Conservation (phyloP, 1,284 basidiomycete genomes). For the Ganoderma multipileum region DNA sequence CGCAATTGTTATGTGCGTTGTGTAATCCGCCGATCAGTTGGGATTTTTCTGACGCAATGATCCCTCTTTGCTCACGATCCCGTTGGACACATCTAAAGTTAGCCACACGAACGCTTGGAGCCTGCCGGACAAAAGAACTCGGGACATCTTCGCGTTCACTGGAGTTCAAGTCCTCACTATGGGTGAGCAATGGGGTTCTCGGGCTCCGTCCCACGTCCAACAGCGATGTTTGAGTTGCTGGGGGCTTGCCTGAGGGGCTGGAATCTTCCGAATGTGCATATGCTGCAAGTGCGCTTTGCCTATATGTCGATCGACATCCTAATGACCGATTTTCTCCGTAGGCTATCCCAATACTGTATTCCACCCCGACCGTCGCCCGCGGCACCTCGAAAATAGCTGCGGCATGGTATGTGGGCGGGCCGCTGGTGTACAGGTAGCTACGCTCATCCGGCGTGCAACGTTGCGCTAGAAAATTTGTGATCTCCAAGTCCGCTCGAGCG, state of each 20-base stretch:
- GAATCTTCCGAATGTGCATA: neutral
- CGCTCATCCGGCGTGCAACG: neutral
- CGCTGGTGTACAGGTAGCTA: neutral
- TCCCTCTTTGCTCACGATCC: neutral
- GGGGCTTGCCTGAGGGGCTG: neutral
- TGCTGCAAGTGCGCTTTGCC: neutral
- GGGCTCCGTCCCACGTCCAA: neutral
- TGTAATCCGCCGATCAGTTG: neutral
- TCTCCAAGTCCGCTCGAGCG: neutral
- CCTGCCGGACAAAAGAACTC: neutral
- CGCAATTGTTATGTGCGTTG: neutral
- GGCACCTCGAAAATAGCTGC: neutral
- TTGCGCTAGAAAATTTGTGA: neutral
- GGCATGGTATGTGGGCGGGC: neutral
- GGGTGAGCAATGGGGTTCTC: neutral
- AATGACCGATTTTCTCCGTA: neutral
- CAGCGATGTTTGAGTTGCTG: neutral
- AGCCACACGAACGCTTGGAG: neutral
- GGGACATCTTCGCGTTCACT: neutral
- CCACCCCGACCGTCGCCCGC: neutral
- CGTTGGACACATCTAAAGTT: neutral
- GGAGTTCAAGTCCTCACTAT: neutral
- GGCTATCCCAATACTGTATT: neutral
- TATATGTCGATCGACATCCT: neutral
- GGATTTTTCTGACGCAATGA: neutral